Percentiles rank a stretch among this genome's conserved stretches.
Evolutionary conservation across 2,329 filamentous ascomycete genomes (phyloP).

Genomic region (Paecilomyces dactylethromorphus): DNA sequence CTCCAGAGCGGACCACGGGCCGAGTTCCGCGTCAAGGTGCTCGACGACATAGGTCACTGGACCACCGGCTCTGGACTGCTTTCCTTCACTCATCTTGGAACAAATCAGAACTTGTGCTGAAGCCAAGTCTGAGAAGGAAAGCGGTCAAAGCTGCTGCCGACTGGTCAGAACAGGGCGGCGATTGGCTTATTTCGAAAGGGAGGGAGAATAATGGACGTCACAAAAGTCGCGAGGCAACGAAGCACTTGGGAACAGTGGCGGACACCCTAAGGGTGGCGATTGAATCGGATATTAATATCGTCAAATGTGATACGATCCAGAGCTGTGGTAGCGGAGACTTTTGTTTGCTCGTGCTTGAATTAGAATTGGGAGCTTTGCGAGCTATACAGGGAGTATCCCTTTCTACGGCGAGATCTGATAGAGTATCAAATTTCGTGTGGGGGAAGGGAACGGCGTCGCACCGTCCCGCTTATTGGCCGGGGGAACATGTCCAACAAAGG

Average conservation of each 20-base stretch:
- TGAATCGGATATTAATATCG: not conserved
- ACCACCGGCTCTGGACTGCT: constrained; percentile 10
- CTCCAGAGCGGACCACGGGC: constrained; percentile 89
- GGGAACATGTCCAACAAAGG: not conserved
- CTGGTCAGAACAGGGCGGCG: not conserved
- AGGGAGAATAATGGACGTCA: not conserved
- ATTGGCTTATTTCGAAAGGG: not conserved
- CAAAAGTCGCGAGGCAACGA: not conserved
- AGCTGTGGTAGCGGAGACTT: not conserved
- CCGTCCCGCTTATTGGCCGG: not conserved
- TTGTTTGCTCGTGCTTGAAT: not conserved
- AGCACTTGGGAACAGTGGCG: not conserved
- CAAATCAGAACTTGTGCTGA: not conserved
- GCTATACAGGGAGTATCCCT: not conserved
- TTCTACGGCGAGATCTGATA: not conserved
- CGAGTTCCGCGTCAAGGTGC: constrained; percentile 91
- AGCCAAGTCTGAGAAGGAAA: not conserved
- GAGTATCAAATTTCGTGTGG: not conserved
- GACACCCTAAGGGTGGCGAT: not conserved
- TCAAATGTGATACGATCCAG: not conserved
- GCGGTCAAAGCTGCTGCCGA: not conserved
- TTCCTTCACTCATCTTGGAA: constrained; percentile 18
- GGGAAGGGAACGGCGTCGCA: not conserved
- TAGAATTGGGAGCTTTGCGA: not conserved
- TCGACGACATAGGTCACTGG: constrained; percentile 85